Conservation (phyloP, 1,139 yeast genomes). For the Nakaseomyces sp. region DNA sequence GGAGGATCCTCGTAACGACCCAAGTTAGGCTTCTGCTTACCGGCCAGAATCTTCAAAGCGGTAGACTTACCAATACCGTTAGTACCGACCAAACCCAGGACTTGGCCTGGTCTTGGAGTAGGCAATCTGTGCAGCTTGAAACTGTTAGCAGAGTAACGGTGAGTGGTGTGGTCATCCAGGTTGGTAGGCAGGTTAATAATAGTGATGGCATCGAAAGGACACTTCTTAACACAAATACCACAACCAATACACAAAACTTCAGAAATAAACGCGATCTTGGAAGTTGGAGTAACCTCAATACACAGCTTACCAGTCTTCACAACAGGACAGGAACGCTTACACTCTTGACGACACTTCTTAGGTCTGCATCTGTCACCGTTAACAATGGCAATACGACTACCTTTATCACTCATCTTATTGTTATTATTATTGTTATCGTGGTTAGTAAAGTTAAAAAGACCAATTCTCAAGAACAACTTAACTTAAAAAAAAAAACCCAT, state of each 20-base stretch:
- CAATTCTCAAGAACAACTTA: no score
- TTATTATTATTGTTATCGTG: not conserved
- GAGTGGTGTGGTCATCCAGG: slow-evolving; percentile 84
- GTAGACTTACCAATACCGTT: slow-evolving; percentile 99
- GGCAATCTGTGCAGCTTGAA: slow-evolving; percentile 95
- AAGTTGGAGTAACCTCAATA: slow-evolving; percentile 87
- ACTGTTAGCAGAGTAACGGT: slow-evolving; percentile 94
- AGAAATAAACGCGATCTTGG: slow-evolving; percentile 92
- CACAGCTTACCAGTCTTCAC: slow-evolving; percentile 95
- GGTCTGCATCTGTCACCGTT: slow-evolving; percentile 93
- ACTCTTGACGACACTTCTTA: slow-evolving; percentile 95
- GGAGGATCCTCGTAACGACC: slow-evolving; percentile 95
- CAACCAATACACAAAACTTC: slow-evolving; percentile 96
- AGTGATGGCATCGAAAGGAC: slow-evolving; percentile 95
- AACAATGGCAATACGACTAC: slow-evolving; percentile 89
- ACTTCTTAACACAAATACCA: slow-evolving; percentile 97
- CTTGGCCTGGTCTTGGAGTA: slow-evolving; percentile 98
- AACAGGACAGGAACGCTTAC: slow-evolving; percentile 94
- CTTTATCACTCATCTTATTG: slow-evolving; percentile 34
- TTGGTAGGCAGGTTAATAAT: slow-evolving; percentile 95
- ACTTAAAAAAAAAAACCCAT: no score
- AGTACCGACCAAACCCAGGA: slow-evolving; percentile 92
- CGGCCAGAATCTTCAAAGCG: slow-evolving; percentile 96
- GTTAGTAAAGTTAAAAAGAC: not conserved
- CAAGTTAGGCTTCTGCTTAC: slow-evolving; percentile 93